A percentile compares a stretch with the other conserved stretches of the same genome.
Conservation (phyloP, 2,329 filamentous ascomycete genomes). For the Penicillium olsonii region DNA sequence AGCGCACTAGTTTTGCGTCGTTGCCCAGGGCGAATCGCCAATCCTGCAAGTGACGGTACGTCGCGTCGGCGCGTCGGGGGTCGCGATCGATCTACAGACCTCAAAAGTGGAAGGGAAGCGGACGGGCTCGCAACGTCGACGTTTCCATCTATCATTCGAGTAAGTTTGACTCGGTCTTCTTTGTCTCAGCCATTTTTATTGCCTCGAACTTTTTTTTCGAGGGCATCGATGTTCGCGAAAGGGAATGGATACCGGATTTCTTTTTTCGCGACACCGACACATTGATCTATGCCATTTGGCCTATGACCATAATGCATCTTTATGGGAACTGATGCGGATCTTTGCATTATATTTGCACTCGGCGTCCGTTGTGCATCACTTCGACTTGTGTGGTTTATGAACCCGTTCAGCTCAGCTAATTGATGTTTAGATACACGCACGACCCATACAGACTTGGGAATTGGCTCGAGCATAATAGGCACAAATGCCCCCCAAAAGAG, state of each 20-base stretch:
- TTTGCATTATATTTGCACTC: neutral
- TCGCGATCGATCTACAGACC: slow-evolving; percentile 20
- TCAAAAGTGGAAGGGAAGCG: neutral
- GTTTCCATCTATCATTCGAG: neutral
- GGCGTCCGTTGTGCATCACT: neutral
- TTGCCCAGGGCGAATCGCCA: neutral
- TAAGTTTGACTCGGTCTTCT: neutral
- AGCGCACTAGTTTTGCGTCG: neutral
- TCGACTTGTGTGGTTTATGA: neutral
- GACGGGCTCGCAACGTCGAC: neutral
- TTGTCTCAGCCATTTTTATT: neutral
- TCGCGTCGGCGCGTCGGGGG: slow-evolving; percentile 28
- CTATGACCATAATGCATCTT: neutral
- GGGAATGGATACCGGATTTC: neutral
- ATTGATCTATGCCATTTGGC: neutral
- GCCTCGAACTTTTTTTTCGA: neutral
- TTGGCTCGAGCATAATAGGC: neutral
- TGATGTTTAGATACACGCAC: neutral
- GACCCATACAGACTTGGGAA: neutral
- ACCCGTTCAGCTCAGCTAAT: neutral
- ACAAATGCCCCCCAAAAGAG: slow-evolving; percentile 31
- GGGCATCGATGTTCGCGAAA: neutral
- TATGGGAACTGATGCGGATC: neutral
- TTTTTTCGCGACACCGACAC: neutral
- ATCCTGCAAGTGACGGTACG: slow-evolving; percentile 23